Base-by-base conservation (phyloP, 371 early-diverging fungal species). In the Mucor saturninus region DNA sequence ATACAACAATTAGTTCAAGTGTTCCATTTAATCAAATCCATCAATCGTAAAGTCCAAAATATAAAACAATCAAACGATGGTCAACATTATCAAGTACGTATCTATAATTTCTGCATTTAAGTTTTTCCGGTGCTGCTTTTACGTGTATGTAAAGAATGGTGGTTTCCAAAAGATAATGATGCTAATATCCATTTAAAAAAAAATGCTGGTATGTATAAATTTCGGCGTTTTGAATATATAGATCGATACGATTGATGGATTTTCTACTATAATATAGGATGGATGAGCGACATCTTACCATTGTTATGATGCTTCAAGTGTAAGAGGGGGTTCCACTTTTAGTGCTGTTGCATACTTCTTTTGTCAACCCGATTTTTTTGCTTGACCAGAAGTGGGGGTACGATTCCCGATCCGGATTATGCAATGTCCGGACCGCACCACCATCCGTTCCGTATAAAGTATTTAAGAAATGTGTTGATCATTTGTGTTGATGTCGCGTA, bases 221-320 rank as follows among this genome's bases (percentile, higher is more conserved):
- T 50, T 30, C 5, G 30, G 10, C 3, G 10, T 30, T 29, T 13
- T 30, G 28, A 28, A 29, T 50, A 10, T 29, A 50, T 15, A 30
- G 50, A 50, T 21, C 28, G 38, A 32, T 62, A 55, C 55, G 49
- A 50, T 62, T 51, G 63, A 62, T 62, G 63, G 63, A 62, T 62
- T 43, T 13, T 26, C 32, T 30, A 30, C 10, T 40, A 15, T 56
- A 28, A 37, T 38, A 21, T 8, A 40, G n/a, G 54, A 54, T 50
- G 50, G 56, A 43, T 55, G 54, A 5, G 15, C 26, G 14, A 31
- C 30, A 42, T 38, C 29, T 56, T 62, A 62, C 63, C 63, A 62
- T 62, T 62, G 56, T 62, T 56, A 50, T 62, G 40, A 62, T 62
- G 56, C 63, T 62, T 62, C 63, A 56, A 62, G 63, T 56, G 63